phyloP scores from a whole-genome alignment of 352 stramenopile species.

The Pythium rishiriense region DNA sequence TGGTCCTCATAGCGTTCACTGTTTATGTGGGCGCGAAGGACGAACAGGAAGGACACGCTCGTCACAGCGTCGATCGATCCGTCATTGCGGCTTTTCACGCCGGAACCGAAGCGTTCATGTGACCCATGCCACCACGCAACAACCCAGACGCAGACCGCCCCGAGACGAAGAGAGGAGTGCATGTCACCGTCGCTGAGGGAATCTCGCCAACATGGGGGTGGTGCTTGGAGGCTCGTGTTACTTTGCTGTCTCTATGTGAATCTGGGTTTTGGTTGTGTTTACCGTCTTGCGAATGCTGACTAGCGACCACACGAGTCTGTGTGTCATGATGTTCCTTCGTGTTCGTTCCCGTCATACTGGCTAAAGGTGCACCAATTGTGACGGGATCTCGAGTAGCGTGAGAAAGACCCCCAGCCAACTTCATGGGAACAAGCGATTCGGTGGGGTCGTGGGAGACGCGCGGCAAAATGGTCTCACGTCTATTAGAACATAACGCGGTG shows the following conservation, averaged over 20 bases:
- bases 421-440: neutral
- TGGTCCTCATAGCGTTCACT: neutral
- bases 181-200: too few species aligned
- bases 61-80: neutral
- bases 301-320: neutral
- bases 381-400: neutral
- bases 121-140: neutral
- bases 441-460: neutral
- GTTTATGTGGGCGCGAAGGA: neutral
- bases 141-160: neutral
- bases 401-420: neutral
- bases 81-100: neutral
- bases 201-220: neutral
- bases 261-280: neutral
- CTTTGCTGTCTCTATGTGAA: neutral
- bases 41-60: neutral
- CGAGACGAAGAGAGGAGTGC: neutral
- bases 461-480: too few species aligned
- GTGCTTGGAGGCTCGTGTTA: too few species aligned
- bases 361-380: neutral
- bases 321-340: neutral
- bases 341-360: neutral
- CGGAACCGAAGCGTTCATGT: neutral
- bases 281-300: neutral
- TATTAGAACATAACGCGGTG: too few species aligned